Evolutionary conservation across 164 flowering plant genomes (phyloP).

Genomic region (Chimonanthus praecox): DNA sequence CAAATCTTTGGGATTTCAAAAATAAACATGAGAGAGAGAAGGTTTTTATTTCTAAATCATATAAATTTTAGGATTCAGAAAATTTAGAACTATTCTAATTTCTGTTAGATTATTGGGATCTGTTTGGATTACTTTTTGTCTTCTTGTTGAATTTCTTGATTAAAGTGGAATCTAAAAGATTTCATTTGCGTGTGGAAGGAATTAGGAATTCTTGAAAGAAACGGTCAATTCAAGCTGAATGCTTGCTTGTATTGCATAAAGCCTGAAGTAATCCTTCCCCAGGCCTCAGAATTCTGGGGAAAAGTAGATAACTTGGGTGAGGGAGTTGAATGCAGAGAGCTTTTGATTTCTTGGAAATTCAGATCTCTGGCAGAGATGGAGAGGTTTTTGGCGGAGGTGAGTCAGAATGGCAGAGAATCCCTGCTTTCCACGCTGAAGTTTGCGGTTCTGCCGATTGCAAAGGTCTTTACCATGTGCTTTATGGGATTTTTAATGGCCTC

Average conservation of each 20-base stretch:
- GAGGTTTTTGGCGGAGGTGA: slow-evolving; percentile 8
- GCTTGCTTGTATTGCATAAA: neutral
- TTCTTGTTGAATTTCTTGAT: too few relatives aligned
- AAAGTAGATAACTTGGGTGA: neutral
- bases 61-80: neutral
- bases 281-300: neutral
- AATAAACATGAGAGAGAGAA: neutral
- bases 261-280: neutral
- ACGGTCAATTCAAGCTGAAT: neutral
- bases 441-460: slow-evolving; percentile 87
- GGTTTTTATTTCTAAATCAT: neutral
- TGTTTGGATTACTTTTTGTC: too few relatives aligned
- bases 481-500: slow-evolving; percentile 93
- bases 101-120: neutral
- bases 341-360: neutral
- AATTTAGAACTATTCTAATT: neutral
- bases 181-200: too few relatives aligned
- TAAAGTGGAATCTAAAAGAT: too few relatives aligned
- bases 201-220: neutral
- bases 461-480: slow-evolving; percentile 87
- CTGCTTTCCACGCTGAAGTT: slow-evolving; percentile 53
- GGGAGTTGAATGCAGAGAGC: neutral
- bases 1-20: neutral
- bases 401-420: slow-evolving; percentile 45
- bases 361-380: slow-evolving; percentile 5